Base-by-base conservation (phyloP, 495 filamentous ascomycete species). In the Aspergillus sparsus region DNA sequence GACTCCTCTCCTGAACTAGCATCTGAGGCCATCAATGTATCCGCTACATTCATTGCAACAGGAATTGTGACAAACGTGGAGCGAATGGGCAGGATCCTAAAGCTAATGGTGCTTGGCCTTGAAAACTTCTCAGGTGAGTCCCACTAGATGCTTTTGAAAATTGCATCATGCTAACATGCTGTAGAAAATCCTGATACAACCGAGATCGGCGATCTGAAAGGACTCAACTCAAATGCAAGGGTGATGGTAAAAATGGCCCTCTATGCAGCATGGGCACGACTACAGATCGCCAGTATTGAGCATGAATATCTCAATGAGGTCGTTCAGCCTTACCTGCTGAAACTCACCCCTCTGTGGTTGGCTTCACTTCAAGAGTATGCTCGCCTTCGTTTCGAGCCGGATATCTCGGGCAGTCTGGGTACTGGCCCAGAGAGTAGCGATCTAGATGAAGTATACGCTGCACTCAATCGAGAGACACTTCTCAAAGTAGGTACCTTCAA, bases 181-280 rank as follows among this genome's bases (percentile, higher is more conserved):
- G 75, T 73, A 75, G 57, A 91, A 91, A 71, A 82, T 21, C 73
- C 77, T 4, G 92, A 97, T 56, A 88, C 88, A 42, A 91, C 91
- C 0, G 83, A 90, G 33, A 97, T 99, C 70, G 94, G 95, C 27
- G 94, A 99, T 61, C 76, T 99, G 16, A 91, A 91, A 73, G 91
- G 90, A 2, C 85, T 98, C 32, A 96, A 95, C 71, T 91, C 95
- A 0, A 99, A 99, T 68, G 94, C 94, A 3, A 89, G 93, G 60
- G 92, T 97, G 32, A 99, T 99, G 94, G 92, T 99, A 42, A 95
- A 93, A 69, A 92, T 97, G 85, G 87, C 95, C 1, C 88, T 98
- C 2, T 92, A 95, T 69, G 93, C 93, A n/a, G 94, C 92, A 7
- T 99, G 94, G 94, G 95, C 94, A n/a, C 90, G 96, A 61, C 83